Base-by-base conservation (phyloP, 257 asterid species). In the Sherardia arvensis region DNA sequence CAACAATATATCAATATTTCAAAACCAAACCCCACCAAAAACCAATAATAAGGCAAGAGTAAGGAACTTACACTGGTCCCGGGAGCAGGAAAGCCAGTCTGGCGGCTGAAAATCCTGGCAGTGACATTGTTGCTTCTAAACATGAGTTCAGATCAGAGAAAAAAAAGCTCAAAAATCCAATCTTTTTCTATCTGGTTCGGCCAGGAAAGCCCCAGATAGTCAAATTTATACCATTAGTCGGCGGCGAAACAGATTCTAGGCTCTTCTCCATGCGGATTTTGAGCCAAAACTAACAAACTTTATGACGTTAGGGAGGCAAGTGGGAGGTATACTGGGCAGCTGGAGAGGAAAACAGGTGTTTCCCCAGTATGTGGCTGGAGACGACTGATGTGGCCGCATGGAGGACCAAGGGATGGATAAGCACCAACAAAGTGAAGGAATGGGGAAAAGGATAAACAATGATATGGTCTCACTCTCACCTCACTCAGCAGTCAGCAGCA, bases 81-180 rank as follows among this genome's bases (percentile, higher is more conserved):
- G 69, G 99, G 96, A 79, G 90, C 82, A 69, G 99, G 95, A 65
- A 81, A 74, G 54, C 80, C 79, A 79, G 87, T 87, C 87, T 93
- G 96, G 80, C 99, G 99, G 85, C 87, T 83, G 81, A 93, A 93
- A 70, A 93, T 73, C 80, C 99, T 82, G 80, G 95, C 96, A 75
- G 99, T 79, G 69, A 93, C 91, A 84, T 93, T 93, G 77, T 80
- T 90, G 79, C 88, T 90, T 84, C 80, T 87, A 84, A 82, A 89
- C 99, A 93, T 93, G 51, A 81, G 77, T 59, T 40, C 23, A 21
- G 49, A 23, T 5, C 47, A 38, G 4, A 12, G 22, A 49, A 48
- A 54, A n/a, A 43, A 7, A 28, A 54, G 33, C n/a, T 21, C 30
- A 12, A 26, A n/a, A 21, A 27, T 59, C 45, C 47, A 8, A 10